These are phyloP conservation scores for Cordyceps fumosorosea DNA, from an alignment of 2,329 filamentous ascomycete genomes.

Conservation along the genomic window DNA sequence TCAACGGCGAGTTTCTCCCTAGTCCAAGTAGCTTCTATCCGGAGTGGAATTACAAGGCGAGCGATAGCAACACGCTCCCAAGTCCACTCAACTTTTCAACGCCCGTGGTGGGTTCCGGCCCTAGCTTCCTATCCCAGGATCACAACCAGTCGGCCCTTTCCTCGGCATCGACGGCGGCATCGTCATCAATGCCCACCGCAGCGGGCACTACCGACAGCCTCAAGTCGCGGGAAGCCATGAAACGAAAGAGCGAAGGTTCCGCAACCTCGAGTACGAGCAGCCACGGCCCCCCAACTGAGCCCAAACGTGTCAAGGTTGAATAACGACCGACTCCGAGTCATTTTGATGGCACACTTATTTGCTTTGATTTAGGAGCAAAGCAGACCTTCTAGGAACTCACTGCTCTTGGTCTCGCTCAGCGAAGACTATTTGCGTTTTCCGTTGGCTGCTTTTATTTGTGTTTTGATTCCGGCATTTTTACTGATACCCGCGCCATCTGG, in stretches of 20 bases:
- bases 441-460: not conserved
- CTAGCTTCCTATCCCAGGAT: slow-evolving; percentile 57
- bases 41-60: slow-evolving; percentile 72
- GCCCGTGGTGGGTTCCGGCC: slow-evolving; percentile 57
- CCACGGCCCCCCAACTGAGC: not conserved
- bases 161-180: not conserved
- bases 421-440: not conserved
- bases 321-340: not conserved
- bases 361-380: not conserved
- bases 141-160: slow-evolving; percentile 18
- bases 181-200: not conserved
- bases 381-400: not conserved
- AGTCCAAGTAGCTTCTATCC: slow-evolving; percentile 90
- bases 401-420: not conserved
- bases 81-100: slow-evolving; percentile 92
- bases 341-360: not conserved
- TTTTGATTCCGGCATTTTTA: not conserved
- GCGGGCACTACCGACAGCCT: slow-evolving; percentile 1
- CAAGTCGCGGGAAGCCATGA: slow-evolving; percentile 6
- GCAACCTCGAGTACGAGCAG: not conserved
- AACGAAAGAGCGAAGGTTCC: slow-evolving; percentile 12
- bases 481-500: slow-evolving; percentile 10
- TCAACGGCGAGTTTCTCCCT: slow-evolving; percentile 79
- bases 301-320: slow-evolving; percentile 14
- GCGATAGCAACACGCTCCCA: slow-evolving; percentile 78